Conservation (phyloP, 371 early-diverging fungal genomes). For the Mortierella sp. region DNA sequence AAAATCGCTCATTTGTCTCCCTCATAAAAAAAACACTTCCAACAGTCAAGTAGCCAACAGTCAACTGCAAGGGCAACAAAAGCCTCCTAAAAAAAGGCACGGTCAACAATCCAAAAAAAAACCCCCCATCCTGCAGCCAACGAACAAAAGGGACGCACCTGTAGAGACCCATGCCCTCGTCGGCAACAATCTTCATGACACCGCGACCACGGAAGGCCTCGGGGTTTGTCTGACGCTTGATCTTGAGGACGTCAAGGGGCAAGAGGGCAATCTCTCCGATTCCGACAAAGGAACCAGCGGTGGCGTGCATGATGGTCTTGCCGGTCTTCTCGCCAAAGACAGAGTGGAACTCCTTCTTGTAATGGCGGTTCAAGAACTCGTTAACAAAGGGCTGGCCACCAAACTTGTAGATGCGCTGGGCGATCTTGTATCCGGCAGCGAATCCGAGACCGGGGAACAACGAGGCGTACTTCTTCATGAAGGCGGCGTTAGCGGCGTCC, state of each 20-base stretch:
- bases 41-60: neutral
- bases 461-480: conserved; percentile 88
- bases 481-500: conserved; percentile 83
- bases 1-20: conserved; percentile 1
- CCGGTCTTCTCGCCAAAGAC: conserved; percentile 94
- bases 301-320: conserved; percentile 97
- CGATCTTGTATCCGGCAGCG: conserved; percentile 96
- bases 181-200: conserved; percentile 82
- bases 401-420: conserved; percentile 97
- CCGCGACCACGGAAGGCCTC: conserved; percentile 90
- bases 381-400: conserved; percentile 98
- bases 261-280: conserved; percentile 97
- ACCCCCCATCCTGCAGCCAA: neutral
- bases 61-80: neutral
- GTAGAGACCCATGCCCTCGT: conserved; percentile 95
- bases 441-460: conserved; percentile 98
- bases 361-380: conserved; percentile 89
- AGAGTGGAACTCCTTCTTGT: conserved; percentile 80
- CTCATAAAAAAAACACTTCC: neutral
- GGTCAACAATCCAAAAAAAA: neutral
- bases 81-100: neutral
- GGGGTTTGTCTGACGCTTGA: conserved; percentile 97
- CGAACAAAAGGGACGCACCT: conserved; percentile 62
- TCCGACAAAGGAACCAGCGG: conserved; percentile 97
- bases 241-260: conserved; percentile 97